phyloP scores from a whole-genome alignment of 495 filamentous ascomycete species.

The Tuber melanosporum region DNA sequence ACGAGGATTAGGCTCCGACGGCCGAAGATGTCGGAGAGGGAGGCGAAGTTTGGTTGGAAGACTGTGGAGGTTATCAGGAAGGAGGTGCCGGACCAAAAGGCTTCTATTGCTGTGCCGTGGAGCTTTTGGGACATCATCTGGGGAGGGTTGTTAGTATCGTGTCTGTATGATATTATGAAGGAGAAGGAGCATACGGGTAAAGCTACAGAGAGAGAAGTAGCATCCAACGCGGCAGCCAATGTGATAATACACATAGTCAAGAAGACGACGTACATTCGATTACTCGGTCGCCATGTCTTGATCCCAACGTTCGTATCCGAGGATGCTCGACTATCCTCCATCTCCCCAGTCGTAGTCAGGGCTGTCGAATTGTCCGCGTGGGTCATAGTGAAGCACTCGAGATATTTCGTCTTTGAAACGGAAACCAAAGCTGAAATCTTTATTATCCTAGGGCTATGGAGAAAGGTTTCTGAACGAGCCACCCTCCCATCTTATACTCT shows the following conservation, averaged over 20 bases:
- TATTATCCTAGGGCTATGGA: too few species aligned
- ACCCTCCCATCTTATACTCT: neutral
- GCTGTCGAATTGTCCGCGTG: neutral
- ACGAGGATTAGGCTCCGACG: slow-evolving; percentile 49
- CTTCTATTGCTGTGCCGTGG: slow-evolving; percentile 52
- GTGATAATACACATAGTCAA: slow-evolving; percentile 55
- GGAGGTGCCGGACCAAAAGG: slow-evolving; percentile 55
- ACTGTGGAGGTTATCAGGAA: slow-evolving; percentile 52
- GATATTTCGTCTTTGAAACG: too few species aligned
- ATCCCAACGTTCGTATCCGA: neutral
- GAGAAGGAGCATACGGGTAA: slow-evolving; percentile 51
- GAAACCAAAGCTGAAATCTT: too few species aligned
- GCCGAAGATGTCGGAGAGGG: slow-evolving; percentile 53
- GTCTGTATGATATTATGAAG: neutral
- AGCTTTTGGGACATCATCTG: slow-evolving; percentile 50
- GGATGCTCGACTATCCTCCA: neutral
- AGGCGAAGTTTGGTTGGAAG: slow-evolving; percentile 50
- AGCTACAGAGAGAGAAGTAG: slow-evolving; percentile 66
- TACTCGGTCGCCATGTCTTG: slow-evolving; percentile 32
- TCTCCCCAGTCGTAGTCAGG: neutral
- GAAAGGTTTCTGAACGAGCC: neutral
- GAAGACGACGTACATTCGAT: slow-evolving; percentile 48
- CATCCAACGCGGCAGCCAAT: slow-evolving; percentile 65
- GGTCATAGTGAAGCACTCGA: neutral
- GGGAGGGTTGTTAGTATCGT: neutral